Base-by-base conservation (phyloP, 805 yeast genomes). In the Metschnikowia bowlesiae region DNA sequence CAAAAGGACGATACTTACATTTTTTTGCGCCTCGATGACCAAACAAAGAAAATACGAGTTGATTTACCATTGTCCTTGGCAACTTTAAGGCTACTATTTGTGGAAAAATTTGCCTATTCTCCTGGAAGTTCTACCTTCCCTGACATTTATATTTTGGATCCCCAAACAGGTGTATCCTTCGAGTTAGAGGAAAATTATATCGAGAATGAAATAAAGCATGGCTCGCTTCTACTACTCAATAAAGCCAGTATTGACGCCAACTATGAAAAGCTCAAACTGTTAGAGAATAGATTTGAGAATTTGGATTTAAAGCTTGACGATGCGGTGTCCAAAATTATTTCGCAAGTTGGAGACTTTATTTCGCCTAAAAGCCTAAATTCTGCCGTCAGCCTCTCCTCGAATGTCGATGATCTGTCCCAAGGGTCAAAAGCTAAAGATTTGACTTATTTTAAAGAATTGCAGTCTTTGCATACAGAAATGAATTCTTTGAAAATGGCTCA, bases 101-200 rank as follows among this genome's bases (percentile, higher is more conserved):
- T 91, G 6, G 96, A 92, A 60, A 87, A 83, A 58, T 91, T 90
- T 69, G 89, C 92, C 2, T 89, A 85, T 63, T 79, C 92, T 0
- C 94, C 96, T 0, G 85, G 86, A 0, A 66, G 80, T 0, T 78
- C 81, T 10, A 67, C 80, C 1, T 89, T 89, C 56, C 97, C 98
- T 0, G 87, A 84, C 10, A 79, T 94, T 29, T 86, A 87, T 58
- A 74, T 90, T 6, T 82, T 78, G 53, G 95, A 88, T 52, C 76
- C 79, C 0, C 64, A 68, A 2, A 73, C 78, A 32, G 79, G 79
- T 0, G 76, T 90, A 1, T 75, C 85, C 1, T 94, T 87, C 62
- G 97, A 92, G 63, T 67, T 92, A 22, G 97, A 91, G 53, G 91
- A 89, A 38, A 73, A 72, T 14, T 66, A 75, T 28, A 62, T 89